Percentiles rank a stretch among this genome's conserved stretches.
These are phyloP conservation scores for Fusarium proliferatum DNA, from an alignment of 2,329 filamentous ascomycete species.

Conservation along the genomic window DNA sequence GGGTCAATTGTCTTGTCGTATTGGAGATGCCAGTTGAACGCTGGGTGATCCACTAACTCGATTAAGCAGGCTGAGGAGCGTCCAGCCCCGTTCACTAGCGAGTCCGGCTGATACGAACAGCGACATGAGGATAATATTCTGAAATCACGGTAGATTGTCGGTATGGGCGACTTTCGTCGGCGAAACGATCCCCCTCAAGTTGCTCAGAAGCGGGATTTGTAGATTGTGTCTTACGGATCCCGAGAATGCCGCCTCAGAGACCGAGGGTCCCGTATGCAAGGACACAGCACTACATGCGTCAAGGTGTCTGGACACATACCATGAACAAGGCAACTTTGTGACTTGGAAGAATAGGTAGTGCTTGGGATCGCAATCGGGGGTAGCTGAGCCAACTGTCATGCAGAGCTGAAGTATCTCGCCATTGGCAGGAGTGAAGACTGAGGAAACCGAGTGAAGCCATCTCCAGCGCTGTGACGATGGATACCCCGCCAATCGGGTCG, in stretches of 20 bases:
- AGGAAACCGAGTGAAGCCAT: background rate
- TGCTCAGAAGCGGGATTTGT: background rate
- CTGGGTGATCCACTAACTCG: background rate
- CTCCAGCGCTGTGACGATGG: background rate
- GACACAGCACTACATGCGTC: background rate
- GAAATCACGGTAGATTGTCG: too few relatives aligned
- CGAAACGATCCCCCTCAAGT: background rate
- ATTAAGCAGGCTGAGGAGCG: background rate
- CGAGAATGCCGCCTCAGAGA: background rate
- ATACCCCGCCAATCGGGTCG: background rate
- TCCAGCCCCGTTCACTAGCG: background rate
- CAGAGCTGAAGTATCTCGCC: accelerated
- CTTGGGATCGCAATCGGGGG: background rate
- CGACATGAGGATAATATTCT: background rate
- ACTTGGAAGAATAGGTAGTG: background rate
- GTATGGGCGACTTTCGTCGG: background rate
- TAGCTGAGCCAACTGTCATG: too few relatives aligned
- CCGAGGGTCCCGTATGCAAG: background rate
- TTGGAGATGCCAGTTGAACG: background rate
- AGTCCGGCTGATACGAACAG: background rate
- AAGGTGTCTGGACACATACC: too few relatives aligned
- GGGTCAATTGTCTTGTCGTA: too few relatives aligned
- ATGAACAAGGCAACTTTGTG: background rate
- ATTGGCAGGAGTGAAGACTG: background rate
- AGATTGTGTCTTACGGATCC: background rate